Conservation (phyloP, 148 eudicot species). For the Vaccinium myrtillus region DNA sequence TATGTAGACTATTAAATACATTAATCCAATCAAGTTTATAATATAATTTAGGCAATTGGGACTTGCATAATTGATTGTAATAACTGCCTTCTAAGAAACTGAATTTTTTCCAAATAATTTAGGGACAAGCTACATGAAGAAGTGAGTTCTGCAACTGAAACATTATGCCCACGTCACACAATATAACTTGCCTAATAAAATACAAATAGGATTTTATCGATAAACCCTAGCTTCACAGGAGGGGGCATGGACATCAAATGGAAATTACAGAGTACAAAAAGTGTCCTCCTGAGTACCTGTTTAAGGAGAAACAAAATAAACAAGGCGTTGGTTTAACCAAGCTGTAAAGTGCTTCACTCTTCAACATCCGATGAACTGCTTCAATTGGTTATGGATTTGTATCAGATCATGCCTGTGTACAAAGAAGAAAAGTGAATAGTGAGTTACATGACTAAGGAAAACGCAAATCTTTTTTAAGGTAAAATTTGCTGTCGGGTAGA, state of each 20-base stretch:
- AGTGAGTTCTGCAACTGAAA: not conserved
- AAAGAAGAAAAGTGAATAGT: not conserved
- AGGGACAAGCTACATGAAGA: not conserved
- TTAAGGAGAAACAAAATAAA: not conserved
- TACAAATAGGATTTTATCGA: not conserved
- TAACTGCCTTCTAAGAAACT: not conserved
- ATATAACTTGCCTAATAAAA: not conserved
- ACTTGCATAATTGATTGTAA: not conserved
- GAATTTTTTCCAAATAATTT: not conserved
- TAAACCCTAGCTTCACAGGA: not conserved
- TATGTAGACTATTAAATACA: not conserved
- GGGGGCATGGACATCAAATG: not conserved
- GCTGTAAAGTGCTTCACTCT: not conserved
- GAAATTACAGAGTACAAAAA: not conserved
- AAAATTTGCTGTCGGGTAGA: not conserved
- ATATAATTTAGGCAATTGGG: not conserved
- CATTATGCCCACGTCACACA: not conserved
- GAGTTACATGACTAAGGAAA: not conserved
- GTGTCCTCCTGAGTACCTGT: not conserved
- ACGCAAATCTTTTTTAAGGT: not conserved
- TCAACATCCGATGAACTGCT: constrained; percentile 4
- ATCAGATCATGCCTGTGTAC: constrained; percentile 16
- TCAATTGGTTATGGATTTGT: not conserved
- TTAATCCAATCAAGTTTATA: not conserved
- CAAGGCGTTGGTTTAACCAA: not conserved